Base-by-base conservation (phyloP, 2,329 filamentous ascomycete genomes). In the Aspergillus oerlinghausenensis region DNA sequence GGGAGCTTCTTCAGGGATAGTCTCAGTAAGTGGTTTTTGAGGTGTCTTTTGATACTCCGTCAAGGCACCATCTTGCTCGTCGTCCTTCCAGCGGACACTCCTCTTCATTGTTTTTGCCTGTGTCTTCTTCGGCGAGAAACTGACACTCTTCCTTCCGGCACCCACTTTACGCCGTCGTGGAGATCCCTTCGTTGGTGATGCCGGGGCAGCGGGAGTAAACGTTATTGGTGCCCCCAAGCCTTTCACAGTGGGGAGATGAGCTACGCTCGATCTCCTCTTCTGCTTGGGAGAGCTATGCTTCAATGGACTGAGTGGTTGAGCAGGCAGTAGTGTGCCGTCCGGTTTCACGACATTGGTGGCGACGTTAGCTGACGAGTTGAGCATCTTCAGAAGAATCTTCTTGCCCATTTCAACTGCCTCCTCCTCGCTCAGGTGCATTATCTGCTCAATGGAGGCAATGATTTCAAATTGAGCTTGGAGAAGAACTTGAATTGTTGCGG, bases 21-120 rank as follows among this genome's bases (percentile, higher is more conserved):
- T 83, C 0, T 84, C 83, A 2, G 79, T 79, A 17, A 83, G 79
- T 8, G 82, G 73, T 68, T 87, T 89, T 71, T 92, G 84, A 1
- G 94, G 93, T 2, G 93, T 97, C 75, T 91, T 90, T 68, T 93
- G 90, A 70, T 93, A 97, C 70, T 97, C 94, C 10, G 89, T 92
- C 55, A 97, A 78, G 0, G 88, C 87, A 25, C 92, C 92, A 52
- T 93, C 86, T 68, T 95, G 88, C 2, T 88, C 90, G 66, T 97
- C 94, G 67, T 96, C 92, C 57, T 90, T 87, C 94, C 94, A 99
- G 62, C 93, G 85, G 5, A 99, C 93, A 49, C 83, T 87, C 58
- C 92, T 84, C 74, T 91, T 91, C 9, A 84, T 81, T 73, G 87
- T 88, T 75, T 89, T 86, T 10, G 60, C 50, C 26, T 68, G 67